Evolutionary conservation across 805 yeast species (phyloP), one percentile per base, ranked within the genome.

Genomic region (Metschnikowia lachancei): DNA sequence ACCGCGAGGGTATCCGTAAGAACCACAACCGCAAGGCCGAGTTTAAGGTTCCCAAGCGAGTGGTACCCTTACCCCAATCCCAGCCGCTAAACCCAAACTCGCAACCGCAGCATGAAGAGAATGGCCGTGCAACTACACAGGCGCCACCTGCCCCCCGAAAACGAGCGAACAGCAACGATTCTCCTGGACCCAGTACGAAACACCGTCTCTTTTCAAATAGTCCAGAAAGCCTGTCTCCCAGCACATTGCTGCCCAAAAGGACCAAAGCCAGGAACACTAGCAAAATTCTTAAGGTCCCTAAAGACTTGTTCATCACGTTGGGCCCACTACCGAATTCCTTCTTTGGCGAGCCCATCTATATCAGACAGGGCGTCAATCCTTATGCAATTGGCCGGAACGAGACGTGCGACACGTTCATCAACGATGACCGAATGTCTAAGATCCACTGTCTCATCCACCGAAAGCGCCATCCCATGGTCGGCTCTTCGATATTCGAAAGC

Each of bases 351-450:
- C 76, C 79, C 2, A 72, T 87, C 6, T 69, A 72, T 47, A 70
- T 90, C n/a, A 76, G 81, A 29, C 90, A 85, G 58, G 87, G 87
- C 22, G 73, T 75, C 16, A 81, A 79, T 39, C 80, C 82, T 8
- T 83, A 81, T 61, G 74, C 82, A 46, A 76, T 92, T 45, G 98
- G 99, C 1, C 71, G 98, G 30, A 76, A 78, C 18, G 78, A 74
- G 17, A 78, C 74, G 2, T 78, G 87, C 49, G 82, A 86, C 59
- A 75, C 79, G 29, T 71, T 70, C 36, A 77, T 87, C 14, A 69
- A 77, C 28, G 97, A 91, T 54, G 85, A 77, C 55, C 67, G 97
- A 38, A 76, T 92, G 56, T 91, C 97, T 2, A 87, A 89, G 53
- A 73, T 83, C 1, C 98, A 94, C 64, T 90, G 97, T 63, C 67